Conservation (phyloP, 1,284 basidiomycete genomes). For the Trametes pubescens region DNA sequence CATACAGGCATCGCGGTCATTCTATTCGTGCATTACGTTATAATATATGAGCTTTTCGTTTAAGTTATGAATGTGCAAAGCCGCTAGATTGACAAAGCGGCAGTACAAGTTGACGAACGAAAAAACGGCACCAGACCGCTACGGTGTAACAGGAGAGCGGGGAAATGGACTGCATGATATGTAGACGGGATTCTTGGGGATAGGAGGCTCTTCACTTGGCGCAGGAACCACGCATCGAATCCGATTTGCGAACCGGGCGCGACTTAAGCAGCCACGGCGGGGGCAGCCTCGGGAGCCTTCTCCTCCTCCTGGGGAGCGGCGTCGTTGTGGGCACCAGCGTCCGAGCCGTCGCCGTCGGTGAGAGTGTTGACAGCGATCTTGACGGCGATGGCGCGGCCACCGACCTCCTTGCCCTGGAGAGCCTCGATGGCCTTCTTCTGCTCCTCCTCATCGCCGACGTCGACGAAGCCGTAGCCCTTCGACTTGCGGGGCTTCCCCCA, state of each 20-base stretch:
- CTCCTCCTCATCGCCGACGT: constrained; percentile 84
- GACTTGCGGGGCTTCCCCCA: constrained; percentile 83
- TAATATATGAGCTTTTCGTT: constrained; percentile 19
- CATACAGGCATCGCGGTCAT: constrained; percentile 27
- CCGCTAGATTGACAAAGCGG: constrained; percentile 47
- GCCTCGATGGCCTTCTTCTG: constrained; percentile 87
- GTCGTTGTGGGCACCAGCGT: constrained; percentile 48
- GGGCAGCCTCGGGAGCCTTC: constrained; percentile 37
- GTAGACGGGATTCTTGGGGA: constrained; percentile 22
- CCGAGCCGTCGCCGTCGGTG: constrained; percentile 44
- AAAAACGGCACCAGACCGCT: constrained; percentile 60
- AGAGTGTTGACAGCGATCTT: constrained; percentile 84
- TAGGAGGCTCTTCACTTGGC: constrained; percentile 20
- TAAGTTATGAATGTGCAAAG: constrained; percentile 28
- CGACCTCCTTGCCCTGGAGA: constrained; percentile 84
- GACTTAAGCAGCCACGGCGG: constrained; percentile 35
- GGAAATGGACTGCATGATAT: constrained; percentile 25
- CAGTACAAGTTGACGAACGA: constrained; percentile 49
- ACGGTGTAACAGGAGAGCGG: constrained; percentile 28
- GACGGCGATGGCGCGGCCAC: constrained; percentile 83
- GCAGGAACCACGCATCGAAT: constrained; percentile 22
- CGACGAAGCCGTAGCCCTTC: constrained; percentile 96
- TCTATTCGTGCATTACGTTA: constrained; percentile 33
- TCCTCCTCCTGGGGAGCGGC: constrained; percentile 51
- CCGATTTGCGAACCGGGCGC: constrained; percentile 14